phyloP scores from a whole-genome alignment of 345 rosid genomes.

The Eutrema yunnanense region DNA sequence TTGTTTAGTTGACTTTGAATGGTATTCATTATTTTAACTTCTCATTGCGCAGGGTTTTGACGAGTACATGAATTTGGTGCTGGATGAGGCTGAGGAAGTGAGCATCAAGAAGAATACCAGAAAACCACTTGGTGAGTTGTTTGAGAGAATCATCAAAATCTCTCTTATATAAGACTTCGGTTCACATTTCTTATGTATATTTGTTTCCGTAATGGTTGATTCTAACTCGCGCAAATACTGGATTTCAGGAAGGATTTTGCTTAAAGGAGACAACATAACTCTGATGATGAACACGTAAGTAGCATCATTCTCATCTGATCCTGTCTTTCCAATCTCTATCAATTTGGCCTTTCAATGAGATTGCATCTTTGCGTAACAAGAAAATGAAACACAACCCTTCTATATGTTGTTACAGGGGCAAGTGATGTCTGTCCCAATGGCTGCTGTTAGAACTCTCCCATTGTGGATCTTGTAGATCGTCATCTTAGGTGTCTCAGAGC shows the following conservation, averaged over 20 bases:
- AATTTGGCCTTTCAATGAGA: background rate
- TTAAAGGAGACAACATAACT: constrained; percentile 82
- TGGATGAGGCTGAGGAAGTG: constrained; percentile 89
- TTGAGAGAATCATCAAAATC: background rate
- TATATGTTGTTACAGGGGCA: constrained; percentile 39
- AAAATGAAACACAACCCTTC: background rate
- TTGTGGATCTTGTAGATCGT: background rate
- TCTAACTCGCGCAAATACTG: background rate
- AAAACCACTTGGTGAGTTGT: constrained; percentile 53
- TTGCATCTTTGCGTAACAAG: background rate
- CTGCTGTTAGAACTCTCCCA: background rate
- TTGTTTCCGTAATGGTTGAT: background rate
- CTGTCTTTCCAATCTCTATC: background rate
- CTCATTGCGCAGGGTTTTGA: constrained; percentile 58
- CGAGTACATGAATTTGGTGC: constrained; percentile 88
- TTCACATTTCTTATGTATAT: background rate
- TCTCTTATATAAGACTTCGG: background rate
- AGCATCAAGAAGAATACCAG: constrained; percentile 66
- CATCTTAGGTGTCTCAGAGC: background rate
- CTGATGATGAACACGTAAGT: constrained; percentile 86
- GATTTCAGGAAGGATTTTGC: constrained; percentile 67
- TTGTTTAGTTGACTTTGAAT: background rate
- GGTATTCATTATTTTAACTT: background rate
- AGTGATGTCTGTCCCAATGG: constrained; percentile 27
- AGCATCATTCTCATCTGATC: background rate